Base-by-base conservation (phyloP, 2,329 filamentous ascomycete genomes). In the Orbilia brochopaga region DNA sequence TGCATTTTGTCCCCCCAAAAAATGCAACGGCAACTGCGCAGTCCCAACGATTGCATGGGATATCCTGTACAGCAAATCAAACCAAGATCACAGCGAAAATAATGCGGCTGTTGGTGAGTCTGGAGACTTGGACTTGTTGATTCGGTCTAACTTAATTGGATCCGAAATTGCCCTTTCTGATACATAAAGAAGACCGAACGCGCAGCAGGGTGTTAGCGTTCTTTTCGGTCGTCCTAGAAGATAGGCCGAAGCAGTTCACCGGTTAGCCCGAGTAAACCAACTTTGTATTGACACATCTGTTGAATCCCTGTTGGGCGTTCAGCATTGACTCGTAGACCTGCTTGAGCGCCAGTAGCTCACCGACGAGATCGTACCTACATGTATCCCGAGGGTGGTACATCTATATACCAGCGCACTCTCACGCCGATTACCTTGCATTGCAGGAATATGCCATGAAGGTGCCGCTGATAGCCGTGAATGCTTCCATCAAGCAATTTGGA, bases 1-100 rank as follows among this genome's bases (percentile, higher is more conserved):
- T 70, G 66, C 23, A 70, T 70, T 64, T 70, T 70, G 66, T 55
- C 35, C 30, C 58, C 48, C 58, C 46, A 15, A 42, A 52, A 59
- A 59, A 63, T 55, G 23, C 58, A 64, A 64, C 58, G 15, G 48
- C 52, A 46, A 27, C 42, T 62, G 35, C 46, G 57, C 52, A 54
- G 42, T 55, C 58, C 66, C 59, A 64, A 54, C 40, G 32, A 59
- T 63, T 53, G 15, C 52, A 24, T 57, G 61, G 52, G 58, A 53
- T 63, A 50, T 17, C 66, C 53, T 42, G 42, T 58, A 60, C 48
- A 58, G 58, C 53, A 70, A 70, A 70, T 55, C 55, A 54, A 70
- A 60, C 66, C 66, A 59, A 63, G 57, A 60, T 52, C 23, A 27
- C 59, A 57, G 8, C n/a, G 23, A 52, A 70, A 69, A 58, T 30